Evolutionary conservation across 805 yeast genomes (phyloP), one percentile per base, ranked within the genome.

Genomic region (Ogataea philodendri): DNA sequence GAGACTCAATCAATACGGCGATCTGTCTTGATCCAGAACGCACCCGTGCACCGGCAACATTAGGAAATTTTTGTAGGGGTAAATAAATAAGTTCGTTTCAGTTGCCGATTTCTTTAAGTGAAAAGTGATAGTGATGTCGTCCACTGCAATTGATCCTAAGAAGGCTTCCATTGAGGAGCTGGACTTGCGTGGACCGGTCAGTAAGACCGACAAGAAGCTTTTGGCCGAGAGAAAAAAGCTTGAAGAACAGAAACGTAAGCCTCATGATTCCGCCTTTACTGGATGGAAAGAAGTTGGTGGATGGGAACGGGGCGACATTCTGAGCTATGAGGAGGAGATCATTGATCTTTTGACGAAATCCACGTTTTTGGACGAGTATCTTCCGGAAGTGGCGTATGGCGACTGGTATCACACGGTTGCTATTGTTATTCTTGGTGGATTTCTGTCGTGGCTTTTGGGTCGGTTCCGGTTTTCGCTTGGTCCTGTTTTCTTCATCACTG

Each of bases 371-470:
- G 96, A 88, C 52, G 70, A 75, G 40, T 74, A 81, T 51, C 63
- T 93, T 35, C 94, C 94, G 6, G 82, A 85, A 18, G 68, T 63
- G 22, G 73, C 77, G 10, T 85, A 84, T 51, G 98, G 98, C 35
- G 97, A 93, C 56, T 93, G 98, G 98, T 93, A 82, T 56, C 97
- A 93, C 59, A 81, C 82, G 34, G 80, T 81, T n/a, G 96, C 76
- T 0, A 70, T 80, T 22, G 65, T 87, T 39, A 67, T 83, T 19
- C 57, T 72, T 15, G 87, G 83, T 5, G 88, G 84, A 0, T 56
- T 84, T 9, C 56, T 83, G 10, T 84, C 95, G 4, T 89, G 90
- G 80, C 48, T 81, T 3, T 51, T 85, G 25, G 99, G 97, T 7
- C 74, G 81, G 62, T 74, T 84, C 45, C 70, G 77, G 30, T 81